Evolutionary conservation across 2,329 filamentous ascomycete genomes (phyloP).

Genomic region (Monosporascus sp.): DNA sequence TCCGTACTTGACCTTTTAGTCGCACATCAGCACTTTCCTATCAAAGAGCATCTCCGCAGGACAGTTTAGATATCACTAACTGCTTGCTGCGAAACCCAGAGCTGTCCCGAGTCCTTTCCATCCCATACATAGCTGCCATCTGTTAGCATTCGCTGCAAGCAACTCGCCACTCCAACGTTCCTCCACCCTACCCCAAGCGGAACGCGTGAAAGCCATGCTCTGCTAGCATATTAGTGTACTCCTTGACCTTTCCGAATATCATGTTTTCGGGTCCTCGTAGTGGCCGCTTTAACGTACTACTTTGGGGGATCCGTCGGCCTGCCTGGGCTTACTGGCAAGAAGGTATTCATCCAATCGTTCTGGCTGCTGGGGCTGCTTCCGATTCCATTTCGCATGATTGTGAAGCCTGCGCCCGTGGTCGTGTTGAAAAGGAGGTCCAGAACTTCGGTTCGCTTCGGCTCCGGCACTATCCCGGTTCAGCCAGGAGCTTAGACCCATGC

Average conservation of each 20-base stretch:
- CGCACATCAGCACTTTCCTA: background rate
- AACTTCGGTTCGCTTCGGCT: slow-evolving; percentile 26
- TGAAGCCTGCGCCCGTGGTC: slow-evolving; percentile 28
- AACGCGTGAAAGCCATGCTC: background rate
- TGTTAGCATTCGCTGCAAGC: background rate
- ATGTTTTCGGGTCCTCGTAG: too few species aligned
- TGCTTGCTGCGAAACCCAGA: slow-evolving; percentile 7
- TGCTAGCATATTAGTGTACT: background rate
- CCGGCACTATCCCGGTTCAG: slow-evolving; percentile 11
- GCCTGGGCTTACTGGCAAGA: slow-evolving; percentile 5
- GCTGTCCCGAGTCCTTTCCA: slow-evolving; percentile 5
- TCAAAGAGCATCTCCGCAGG: background rate
- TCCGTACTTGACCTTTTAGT: slow-evolving; percentile 24
- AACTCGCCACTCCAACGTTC: too few species aligned
- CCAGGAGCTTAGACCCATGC: background rate
- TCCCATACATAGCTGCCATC: slow-evolving; percentile 3
- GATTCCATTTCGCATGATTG: slow-evolving; percentile 32
- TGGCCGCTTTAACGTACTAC: background rate
- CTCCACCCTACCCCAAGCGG: too few species aligned
- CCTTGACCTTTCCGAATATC: too few species aligned
- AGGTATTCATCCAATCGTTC: slow-evolving; percentile 18
- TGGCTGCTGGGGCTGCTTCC: slow-evolving; percentile 26
- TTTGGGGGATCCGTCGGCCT: slow-evolving; percentile 2
- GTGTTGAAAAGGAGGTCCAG: slow-evolving; percentile 30
- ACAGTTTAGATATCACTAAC: slow-evolving; percentile 1